These are phyloP conservation scores for Cyclanthera cordifolia DNA, from an alignment of 306 rosid species.

Conservation along the genomic window DNA sequence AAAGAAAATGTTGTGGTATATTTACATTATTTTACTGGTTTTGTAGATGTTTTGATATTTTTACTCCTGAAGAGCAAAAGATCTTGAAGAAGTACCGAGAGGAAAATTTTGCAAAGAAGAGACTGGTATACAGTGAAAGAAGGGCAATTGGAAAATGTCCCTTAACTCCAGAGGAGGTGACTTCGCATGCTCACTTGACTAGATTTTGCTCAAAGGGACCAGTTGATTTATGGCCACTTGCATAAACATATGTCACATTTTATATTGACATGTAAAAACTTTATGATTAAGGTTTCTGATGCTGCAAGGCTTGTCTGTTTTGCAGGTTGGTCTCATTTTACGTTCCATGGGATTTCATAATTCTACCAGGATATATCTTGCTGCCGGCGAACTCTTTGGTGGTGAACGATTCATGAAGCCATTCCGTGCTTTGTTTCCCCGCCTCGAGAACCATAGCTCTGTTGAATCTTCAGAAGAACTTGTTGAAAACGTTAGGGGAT, in stretches of 20 bases:
- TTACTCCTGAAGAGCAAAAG: conserved; percentile 55
- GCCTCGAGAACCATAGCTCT: conserved; percentile 71
- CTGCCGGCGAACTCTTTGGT: conserved; percentile 87
- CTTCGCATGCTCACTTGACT: conserved; percentile 11
- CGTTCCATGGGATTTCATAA: conserved; percentile 42
- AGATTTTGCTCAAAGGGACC: neutral
- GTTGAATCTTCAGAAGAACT: conserved; percentile 71
- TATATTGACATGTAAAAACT: neutral
- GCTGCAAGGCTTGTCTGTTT: neutral
- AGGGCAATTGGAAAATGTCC: conserved; percentile 98
- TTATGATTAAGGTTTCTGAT: neutral
- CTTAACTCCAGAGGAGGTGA: conserved; percentile 96
- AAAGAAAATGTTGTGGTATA: neutral
- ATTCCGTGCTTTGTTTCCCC: conserved; percentile 64
- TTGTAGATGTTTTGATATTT: conserved; percentile 76
- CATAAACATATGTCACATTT: neutral
- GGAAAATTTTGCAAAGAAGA: conserved; percentile 80
- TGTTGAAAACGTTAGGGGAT: conserved; percentile 60
- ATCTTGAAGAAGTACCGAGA: conserved; percentile 63
- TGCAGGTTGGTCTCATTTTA: conserved; percentile 83
- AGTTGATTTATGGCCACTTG: neutral
- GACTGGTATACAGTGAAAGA: conserved; percentile 64
- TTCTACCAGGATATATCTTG: conserved; percentile 45
- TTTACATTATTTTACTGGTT: conserved; percentile 17
- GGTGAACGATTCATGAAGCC: conserved; percentile 86